A percentile compares a stretch with the other conserved stretches of the same genome.
These are phyloP conservation scores for Phytophthora gonapodyides DNA, from an alignment of 352 stramenopile species.

Conservation along the genomic window DNA sequence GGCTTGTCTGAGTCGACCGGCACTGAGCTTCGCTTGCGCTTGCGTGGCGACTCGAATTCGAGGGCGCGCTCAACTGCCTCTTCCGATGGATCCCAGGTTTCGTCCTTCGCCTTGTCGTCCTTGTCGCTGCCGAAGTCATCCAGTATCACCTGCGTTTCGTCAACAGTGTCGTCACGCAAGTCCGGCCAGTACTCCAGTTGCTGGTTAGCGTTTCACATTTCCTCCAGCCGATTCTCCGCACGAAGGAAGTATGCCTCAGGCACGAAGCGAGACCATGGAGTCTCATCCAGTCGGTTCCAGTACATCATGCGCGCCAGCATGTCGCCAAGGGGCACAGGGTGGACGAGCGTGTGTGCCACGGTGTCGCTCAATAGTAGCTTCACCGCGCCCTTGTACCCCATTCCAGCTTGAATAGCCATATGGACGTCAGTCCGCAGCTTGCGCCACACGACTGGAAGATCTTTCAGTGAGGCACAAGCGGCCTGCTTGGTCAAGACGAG, in stretches of 20 bases:
- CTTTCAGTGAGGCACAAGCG: background rate
- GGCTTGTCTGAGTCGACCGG: background rate
- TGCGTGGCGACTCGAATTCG: background rate
- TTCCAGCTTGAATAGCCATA: background rate
- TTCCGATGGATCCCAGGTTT: background rate
- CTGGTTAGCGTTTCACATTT: background rate
- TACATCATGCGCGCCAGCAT: conserved; percentile 7
- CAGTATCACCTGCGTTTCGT: background rate
- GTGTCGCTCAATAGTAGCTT: background rate
- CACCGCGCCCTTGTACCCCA: background rate
- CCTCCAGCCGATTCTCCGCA: background rate
- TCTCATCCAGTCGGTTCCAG: conserved; percentile 3
- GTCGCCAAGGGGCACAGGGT: background rate
- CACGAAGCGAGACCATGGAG: background rate
- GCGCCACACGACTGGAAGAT: background rate
- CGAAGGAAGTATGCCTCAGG: background rate
- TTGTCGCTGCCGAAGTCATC: background rate
- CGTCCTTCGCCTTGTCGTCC: background rate
- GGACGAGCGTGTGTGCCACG: background rate
- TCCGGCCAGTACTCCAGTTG: background rate
- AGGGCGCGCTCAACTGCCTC: background rate
- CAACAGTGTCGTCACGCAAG: background rate
- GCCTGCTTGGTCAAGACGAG: background rate
- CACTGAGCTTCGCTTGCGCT: background rate
- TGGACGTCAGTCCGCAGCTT: background rate